Base-by-base conservation (phyloP, 1,139 yeast genomes). In the Suhomyces anneliseae region DNA sequence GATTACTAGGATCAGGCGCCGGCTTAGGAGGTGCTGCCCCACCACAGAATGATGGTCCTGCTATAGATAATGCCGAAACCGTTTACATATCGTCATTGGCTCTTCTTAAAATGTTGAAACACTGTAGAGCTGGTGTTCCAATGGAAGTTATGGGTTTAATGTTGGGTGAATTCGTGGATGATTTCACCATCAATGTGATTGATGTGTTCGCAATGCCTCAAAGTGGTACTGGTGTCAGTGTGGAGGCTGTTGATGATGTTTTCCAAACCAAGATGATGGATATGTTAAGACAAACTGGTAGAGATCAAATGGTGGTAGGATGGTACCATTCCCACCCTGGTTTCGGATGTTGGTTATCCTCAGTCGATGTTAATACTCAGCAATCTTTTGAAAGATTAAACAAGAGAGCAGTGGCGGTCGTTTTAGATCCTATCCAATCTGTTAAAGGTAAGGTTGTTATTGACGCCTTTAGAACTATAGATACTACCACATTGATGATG, bases 301-400 rank as follows among this genome's bases (percentile, higher is more conserved):
- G 98, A 68, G 98, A 90, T 70, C 96, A 92, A 67, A 90, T 90
- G 90, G 99, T 95, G 55, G 98, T 92, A 42, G 98, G 98, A 38
- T 92, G 98, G 99, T 95, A 95, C 74, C 99, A 93, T 65, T 92
- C 98, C 27, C 99, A 93, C 70, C 99, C 99, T 2, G 99, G 99
- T 19, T 93, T 92, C 66, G 99, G 99, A n/a, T 93, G 99, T 74
- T 93, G 99, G 98, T 79, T 93, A 59, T 90, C 97, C 7, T 85
- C 95, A 26, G 98, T 93, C 37, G 99, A 93, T 79, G 96, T 95
- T 50, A 90, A 90, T 65, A 93, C 99, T 2, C 99, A 93, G 64
- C 97, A 93, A 66, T 88, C 96, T 39, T 95, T 93, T 67, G 99
- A 93, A 65, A 98, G 92, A 69, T 82, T 95, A 66, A 92, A 92